Base-by-base conservation (phyloP, 2,329 filamentous ascomycete genomes). In the Didymella pinodella region DNA sequence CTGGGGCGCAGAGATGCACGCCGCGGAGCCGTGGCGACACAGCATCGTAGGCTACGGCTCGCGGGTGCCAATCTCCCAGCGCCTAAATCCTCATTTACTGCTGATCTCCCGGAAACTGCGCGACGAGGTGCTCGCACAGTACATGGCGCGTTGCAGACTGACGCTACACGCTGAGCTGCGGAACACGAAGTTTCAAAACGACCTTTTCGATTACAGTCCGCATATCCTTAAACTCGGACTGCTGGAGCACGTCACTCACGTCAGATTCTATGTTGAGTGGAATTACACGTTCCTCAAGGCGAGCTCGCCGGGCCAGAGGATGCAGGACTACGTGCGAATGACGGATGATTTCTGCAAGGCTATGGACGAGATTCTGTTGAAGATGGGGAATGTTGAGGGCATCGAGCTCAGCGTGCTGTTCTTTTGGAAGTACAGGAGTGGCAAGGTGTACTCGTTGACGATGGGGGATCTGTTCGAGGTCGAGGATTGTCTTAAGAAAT, bases 391-490 rank as follows among this genome's bases (percentile, higher is more conserved):
- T 5, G 61, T 76, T 3, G 66, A 74, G 50, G 68, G 64, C 14
- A 72, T 77, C 20, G 72, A 76, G 50, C 54, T 77, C 0, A 71
- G 67, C 0, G 65, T 77, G 0, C 63, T 76, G 3, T 77, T 75
- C 53, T 77, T 73, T 53, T 77, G 74, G 74, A 73, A 70, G 59
- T 68, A 67, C 11, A 61, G 67, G 8, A 71, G 67, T 3, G 73
- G 73, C 2, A 75, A 75, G 56, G 64, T 69, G 54, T 75, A 77
- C 53, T 63, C 63, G 16, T 64, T 77, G 2, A 74, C 71, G 14
- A 75, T 77, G 72, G 66, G 71, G 41, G 73, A 77, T 50, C 58
- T 76, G 0, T 77, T 76, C 45, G 73, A 75, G 41, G 62, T 75
- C 3, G 73, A 76, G 43, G 73, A 75, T 8, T 66, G 74, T 2